A percentile compares a stretch with the other conserved stretches of the same genome.
These are phyloP conservation scores for Diaporthe longicolla DNA, from an alignment of 2,329 filamentous ascomycete species.

Conservation along the genomic window DNA sequence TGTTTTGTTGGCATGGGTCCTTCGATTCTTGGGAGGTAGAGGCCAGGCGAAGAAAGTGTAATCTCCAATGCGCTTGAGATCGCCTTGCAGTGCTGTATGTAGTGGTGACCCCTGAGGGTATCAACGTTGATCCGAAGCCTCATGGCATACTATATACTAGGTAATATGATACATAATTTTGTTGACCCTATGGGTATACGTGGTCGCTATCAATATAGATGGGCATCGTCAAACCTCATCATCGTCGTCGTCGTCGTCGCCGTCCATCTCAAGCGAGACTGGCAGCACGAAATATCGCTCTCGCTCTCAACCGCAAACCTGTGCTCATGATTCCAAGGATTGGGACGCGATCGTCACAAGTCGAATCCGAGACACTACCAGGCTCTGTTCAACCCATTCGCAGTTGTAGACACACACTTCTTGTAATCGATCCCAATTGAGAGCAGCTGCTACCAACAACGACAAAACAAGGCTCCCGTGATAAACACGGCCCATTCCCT, in stretches of 20 bases:
- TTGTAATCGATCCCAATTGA: not conserved
- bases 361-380: constrained; percentile 2
- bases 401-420: not conserved
- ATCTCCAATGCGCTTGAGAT: constrained; percentile 3
- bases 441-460: constrained; percentile 10
- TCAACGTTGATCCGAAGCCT: constrained; percentile 28
- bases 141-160: constrained; percentile 27
- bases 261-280: constrained; percentile 7
- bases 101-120: not conserved
- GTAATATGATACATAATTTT: constrained; percentile 32
- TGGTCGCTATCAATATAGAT: not conserved
- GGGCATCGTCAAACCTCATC: constrained; percentile 19
- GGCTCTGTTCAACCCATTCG: not conserved
- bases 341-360: not conserved
- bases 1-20: not conserved
- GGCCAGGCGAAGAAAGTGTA: constrained; percentile 15
- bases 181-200: constrained; percentile 1
- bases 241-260: constrained; percentile 13
- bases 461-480: not conserved
- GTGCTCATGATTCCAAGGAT: not conserved
- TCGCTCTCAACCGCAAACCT: not conserved
- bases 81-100: not conserved
- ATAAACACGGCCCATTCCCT: not conserved
- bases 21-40: not conserved
- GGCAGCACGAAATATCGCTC: too few relatives aligned